Base-by-base conservation (phyloP, 2,329 filamentous ascomycete species). In the Emergomyces orientalis region DNA sequence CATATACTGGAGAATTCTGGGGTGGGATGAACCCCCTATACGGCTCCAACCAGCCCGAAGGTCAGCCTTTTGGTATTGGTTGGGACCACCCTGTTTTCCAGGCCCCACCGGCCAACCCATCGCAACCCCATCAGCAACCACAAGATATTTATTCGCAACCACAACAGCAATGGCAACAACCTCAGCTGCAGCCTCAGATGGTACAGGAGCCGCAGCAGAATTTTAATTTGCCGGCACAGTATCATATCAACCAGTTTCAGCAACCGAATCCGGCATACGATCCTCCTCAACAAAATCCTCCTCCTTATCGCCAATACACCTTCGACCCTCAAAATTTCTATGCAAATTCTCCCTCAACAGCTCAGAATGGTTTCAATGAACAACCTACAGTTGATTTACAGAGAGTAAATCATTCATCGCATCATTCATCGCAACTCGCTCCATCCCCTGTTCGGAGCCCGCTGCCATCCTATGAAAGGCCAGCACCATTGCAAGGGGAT, bases 31-130 rank as follows among this genome's bases (percentile, higher is more conserved):
- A 74, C 56, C 59, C 71, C 7, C 62, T 76, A 45, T 77, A 74
- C 62, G 34, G 65, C 5, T 56, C 65, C 11, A 54, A 63, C 27
- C 68, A 68, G 2, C 67, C 70, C 58, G 62, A 69, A 27, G 63
- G 70, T 41, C 71, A 71, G 62, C 70, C 71, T 3, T 65, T 74
- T 64, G 72, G 72, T 1, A 75, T 76, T 9, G 66, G 66, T 41
- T 76, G 73, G 74, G 73, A 76, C 59, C 72, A 73, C 65, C 73
- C 70, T n/a, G 70, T 74, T 14, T 74, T 74, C 60, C 72, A 69
- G 62, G 65, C 59, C 65, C 56, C n/a, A 22, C 32, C 37, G 25
- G 71, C 71, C 43, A 71, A 73, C 45, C 63, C 71, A 51, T 17
- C 47, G 22, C 30, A 8, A 54, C 71, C 70, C 56, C 65, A 68